phyloP scores from a whole-genome alignment of 306 rosid genomes.

The Alnus glutinosa region DNA sequence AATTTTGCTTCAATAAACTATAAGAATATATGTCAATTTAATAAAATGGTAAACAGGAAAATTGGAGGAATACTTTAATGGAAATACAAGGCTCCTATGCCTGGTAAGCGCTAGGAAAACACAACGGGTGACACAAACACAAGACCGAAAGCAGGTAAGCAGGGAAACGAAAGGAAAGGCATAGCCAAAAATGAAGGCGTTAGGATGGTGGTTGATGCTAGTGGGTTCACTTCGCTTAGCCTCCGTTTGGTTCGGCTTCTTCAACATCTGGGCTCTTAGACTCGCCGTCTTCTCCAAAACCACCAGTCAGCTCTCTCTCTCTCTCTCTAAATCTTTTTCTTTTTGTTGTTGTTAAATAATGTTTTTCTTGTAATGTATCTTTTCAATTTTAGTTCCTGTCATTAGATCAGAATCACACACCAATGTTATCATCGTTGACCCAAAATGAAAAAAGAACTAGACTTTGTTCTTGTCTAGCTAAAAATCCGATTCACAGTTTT shows the following conservation, averaged over 20 bases:
- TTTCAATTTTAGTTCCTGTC: not conserved
- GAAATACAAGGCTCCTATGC: too few species aligned
- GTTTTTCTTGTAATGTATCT: not conserved
- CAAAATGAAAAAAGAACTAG: not conserved
- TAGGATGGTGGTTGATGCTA: constrained; percentile 85
- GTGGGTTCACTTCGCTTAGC: constrained; percentile 83
- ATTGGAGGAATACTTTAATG: too few species aligned
- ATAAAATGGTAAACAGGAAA: too few species aligned
- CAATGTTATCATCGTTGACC: not conserved
- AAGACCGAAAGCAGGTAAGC: too few species aligned
- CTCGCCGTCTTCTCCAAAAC: constrained; percentile 79
- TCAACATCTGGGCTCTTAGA: constrained; percentile 85
- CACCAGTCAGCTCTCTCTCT: constrained; percentile 38
- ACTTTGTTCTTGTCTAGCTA: not conserved
- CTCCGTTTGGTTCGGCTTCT: constrained; percentile 97
- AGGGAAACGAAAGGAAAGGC: too few species aligned
- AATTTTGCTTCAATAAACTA: too few species aligned
- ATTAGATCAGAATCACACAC: not conserved
- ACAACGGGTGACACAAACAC: too few species aligned
- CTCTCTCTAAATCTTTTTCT: not conserved
- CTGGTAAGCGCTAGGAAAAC: too few species aligned
- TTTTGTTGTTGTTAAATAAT: not conserved
- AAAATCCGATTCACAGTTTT: not conserved
- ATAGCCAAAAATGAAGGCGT: constrained; percentile 51
- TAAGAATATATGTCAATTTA: too few species aligned